Evolutionary conservation across 2,329 filamentous ascomycete species (phyloP), one percentile per base, ranked within the genome.

Genomic region (Claviceps sorghi): DNA sequence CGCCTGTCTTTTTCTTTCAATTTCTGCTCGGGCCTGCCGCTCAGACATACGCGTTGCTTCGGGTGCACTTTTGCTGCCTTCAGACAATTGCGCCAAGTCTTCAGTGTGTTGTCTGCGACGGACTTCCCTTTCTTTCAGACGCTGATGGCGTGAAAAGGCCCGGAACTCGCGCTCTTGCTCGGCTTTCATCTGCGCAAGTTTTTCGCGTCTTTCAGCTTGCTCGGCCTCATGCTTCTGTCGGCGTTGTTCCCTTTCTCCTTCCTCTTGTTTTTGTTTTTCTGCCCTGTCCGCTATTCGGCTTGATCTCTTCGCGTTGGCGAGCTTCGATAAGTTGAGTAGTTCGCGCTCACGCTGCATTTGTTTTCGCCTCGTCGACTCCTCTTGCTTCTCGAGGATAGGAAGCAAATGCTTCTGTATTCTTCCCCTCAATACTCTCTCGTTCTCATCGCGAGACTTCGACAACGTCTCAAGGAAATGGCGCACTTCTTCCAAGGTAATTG

Each of bases 271-370:
- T 61, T 89, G 86, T 57, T 81, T 84, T 63, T 96, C 89, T 36
- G 82, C 72, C 63, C 88, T 94, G 57, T 79, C 78, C 19, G 91
- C 90, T 58, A 98, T 80, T 56, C 93, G 82, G 61, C 88, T 95
- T 1, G 93, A 98, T 56, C 93, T 77, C 70, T 98, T 98, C 4
- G 93, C 91, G 53, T 84, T 87, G n/a, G 88, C 88, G 69, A 97
- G 78, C 64, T 93, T 91, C 59, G 91, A 84, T 58, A 95, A 68
- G 58, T 82, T 88, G 50, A 88, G 73, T 22, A 95, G 68, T 61
- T 97, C 91, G 56, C 83, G 87, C 64, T 94, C 80, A 59, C 84
- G 74, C 55, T 82, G 78, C 3, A 72, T 61, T 49, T 84, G 73
- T 72, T 88, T 76, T 69, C 80, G 70, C 66, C 91, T 90, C 55